Conservation (phyloP, 257 asterid genomes). For the Apocynum venetum region DNA sequence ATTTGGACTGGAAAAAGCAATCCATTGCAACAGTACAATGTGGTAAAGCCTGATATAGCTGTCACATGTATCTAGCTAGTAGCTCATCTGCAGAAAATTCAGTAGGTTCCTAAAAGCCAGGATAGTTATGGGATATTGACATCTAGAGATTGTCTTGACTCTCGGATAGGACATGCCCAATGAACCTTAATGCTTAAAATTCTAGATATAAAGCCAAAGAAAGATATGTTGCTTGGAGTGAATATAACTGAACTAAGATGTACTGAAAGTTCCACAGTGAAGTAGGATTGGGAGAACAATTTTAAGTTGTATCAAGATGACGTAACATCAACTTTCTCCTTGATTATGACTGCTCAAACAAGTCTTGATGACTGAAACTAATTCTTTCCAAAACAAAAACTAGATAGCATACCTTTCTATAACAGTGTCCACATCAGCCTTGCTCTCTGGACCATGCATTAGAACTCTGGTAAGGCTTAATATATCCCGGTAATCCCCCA, state of each 20-base stretch:
- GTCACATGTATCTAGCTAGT: neutral
- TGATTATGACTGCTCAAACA: neutral
- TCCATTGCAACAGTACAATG: neutral
- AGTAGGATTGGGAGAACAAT: neutral
- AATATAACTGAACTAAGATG: neutral
- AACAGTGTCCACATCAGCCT: constrained; percentile 69
- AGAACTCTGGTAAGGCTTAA: constrained; percentile 92
- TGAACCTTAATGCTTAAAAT: neutral
- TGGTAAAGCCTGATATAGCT: neutral
- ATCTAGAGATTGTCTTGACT: neutral
- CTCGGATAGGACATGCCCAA: neutral
- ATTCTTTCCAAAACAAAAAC: neutral
- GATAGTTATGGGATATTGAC: neutral
- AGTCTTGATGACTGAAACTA: neutral
- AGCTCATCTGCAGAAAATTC: neutral
- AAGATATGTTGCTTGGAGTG: neutral
- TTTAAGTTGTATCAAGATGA: neutral
- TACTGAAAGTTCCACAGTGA: neutral
- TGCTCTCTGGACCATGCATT: constrained; percentile 96
- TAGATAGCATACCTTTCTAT: constrained; percentile 56
- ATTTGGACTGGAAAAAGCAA: neutral
- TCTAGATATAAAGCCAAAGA: neutral
- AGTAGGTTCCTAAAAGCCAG: neutral
- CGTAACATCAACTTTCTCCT: neutral
- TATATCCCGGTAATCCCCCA: constrained; percentile 91